These are phyloP conservation scores for Candida pseudoviswanathii DNA, from an alignment of 1,139 yeast genomes.

Conservation along the genomic window DNA sequence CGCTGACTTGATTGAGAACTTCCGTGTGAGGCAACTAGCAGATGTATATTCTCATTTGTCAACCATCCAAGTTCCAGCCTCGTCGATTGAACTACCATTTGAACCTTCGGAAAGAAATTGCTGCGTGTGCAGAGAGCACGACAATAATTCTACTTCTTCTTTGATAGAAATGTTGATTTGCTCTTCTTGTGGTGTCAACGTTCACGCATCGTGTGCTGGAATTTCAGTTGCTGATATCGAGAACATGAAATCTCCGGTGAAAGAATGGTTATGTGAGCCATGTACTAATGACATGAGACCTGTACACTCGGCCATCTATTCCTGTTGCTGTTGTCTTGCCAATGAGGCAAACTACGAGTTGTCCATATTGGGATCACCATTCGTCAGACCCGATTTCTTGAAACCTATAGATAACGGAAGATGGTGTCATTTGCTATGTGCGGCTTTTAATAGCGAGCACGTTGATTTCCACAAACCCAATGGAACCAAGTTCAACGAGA, in stretches of 20 bases:
- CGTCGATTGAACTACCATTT: constrained; percentile 14
- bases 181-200: constrained; percentile 67
- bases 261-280: constrained; percentile 80
- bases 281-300: constrained; percentile 76
- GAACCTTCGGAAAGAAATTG: constrained; percentile 41
- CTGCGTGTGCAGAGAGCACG: constrained; percentile 56
- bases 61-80: background rate
- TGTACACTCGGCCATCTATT: constrained; percentile 54
- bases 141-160: constrained; percentile 18
- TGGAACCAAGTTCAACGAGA: constrained; percentile 13
- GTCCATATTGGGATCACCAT: constrained; percentile 41
- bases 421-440: constrained; percentile 86
- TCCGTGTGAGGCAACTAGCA: constrained; percentile 21
- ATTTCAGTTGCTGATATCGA: constrained; percentile 25
- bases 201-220: constrained; percentile 77
- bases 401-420: constrained; percentile 69
- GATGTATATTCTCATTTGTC: constrained; percentile 15
- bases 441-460: constrained; percentile 47
- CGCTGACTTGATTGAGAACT: constrained; percentile 16
- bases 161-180: constrained; percentile 53
- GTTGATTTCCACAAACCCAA: constrained; percentile 14
- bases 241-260: constrained; percentile 25
- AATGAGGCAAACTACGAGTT: constrained; percentile 51
- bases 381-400: constrained; percentile 62
- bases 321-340: constrained; percentile 69